phyloP scores from a whole-genome alignment of 2,329 filamentous ascomycete species.

The Alternaria burnsii region DNA sequence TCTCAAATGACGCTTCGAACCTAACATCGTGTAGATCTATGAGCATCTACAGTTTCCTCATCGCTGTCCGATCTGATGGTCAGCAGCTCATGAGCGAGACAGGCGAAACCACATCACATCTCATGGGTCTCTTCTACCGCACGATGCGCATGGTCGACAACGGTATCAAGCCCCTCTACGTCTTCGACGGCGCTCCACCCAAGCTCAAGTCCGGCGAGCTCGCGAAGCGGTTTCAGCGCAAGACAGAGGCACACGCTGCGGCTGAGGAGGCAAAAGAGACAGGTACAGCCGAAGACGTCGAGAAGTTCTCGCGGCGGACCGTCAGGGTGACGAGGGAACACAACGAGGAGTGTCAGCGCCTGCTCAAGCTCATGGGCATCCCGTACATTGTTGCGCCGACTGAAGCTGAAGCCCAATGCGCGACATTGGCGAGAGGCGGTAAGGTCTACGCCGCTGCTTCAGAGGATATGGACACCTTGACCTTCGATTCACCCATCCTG shows the following conservation, averaged over 20 bases:
- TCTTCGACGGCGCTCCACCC: conserved; percentile 95
- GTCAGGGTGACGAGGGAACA: conserved; percentile 96
- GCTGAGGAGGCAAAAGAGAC: conserved; percentile 97
- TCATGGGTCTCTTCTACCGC: conserved; percentile 99
- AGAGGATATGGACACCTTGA: conserved; percentile 99
- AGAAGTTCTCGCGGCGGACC: conserved; percentile 94
- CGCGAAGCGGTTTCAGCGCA: conserved; percentile 94
- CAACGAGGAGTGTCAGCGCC: conserved; percentile 89
- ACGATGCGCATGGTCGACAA: conserved; percentile 98
- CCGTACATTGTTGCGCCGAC: conserved; percentile 95
- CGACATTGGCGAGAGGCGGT: conserved; percentile 83
- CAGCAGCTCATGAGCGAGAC: conserved; percentile 95
- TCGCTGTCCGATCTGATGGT: conserved; percentile 95
- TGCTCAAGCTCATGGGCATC: conserved; percentile 94
- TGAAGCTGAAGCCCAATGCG: conserved; percentile 97
- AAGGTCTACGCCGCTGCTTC: conserved; percentile 97
- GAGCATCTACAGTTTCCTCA: conserved; percentile 99
- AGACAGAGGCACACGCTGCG: conserved; percentile 87
- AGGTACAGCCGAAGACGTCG: conserved; percentile 94
- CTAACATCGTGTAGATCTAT: conserved; percentile 72
- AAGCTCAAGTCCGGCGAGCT: conserved; percentile 98
- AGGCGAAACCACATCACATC: conserved; percentile 94
- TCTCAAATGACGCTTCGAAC: not conserved
- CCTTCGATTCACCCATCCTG: conserved; percentile 91
- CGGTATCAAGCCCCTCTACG: conserved; percentile 97